phyloP scores from a whole-genome alignment of 768 basidiomycete genomes.

The Pleurotus cornucopiae region DNA sequence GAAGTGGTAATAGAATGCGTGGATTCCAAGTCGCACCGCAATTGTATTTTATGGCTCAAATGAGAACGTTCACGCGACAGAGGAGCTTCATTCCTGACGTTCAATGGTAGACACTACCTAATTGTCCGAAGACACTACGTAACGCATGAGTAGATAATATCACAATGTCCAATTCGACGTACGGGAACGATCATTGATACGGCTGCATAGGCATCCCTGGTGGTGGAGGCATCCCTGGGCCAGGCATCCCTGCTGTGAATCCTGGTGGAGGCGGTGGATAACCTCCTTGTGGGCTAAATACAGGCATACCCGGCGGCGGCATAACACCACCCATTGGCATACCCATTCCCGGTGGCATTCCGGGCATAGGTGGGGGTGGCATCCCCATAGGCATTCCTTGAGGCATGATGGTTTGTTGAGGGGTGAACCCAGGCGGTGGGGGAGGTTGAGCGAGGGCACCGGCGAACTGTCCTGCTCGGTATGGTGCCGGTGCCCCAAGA shows the following conservation, averaged over 20 bases:
- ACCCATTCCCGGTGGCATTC: slow-evolving; percentile 15
- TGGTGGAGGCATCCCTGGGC: slow-evolving; percentile 19
- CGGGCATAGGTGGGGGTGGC: slow-evolving; percentile 17
- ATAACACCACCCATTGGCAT: slow-evolving; percentile 17
- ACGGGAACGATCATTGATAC: neutral
- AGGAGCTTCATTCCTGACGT: no score
- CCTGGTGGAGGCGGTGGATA: slow-evolving; percentile 21
- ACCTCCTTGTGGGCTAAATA: slow-evolving; percentile 11
- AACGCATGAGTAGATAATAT: no score
- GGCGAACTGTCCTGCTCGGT: slow-evolving; percentile 86
- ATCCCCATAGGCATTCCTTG: slow-evolving; percentile 16
- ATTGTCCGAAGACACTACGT: no score
- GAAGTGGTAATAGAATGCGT: no score
- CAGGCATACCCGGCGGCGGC: slow-evolving; percentile 29
- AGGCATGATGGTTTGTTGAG: slow-evolving; percentile 65
- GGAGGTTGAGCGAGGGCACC: slow-evolving; percentile 80
- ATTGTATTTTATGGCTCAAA: no score
- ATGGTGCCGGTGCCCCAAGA: slow-evolving; percentile 70
- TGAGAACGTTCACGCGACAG: no score
- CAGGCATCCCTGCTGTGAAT: slow-evolving; percentile 25
- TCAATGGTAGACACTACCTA: no score
- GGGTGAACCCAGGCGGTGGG: slow-evolving; percentile 76
- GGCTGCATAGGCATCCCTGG: slow-evolving; percentile 41
- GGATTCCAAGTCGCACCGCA: no score
- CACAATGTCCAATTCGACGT: neutral